Base-by-base conservation (phyloP, 306 rosid species). In the Alnus rubra region DNA sequence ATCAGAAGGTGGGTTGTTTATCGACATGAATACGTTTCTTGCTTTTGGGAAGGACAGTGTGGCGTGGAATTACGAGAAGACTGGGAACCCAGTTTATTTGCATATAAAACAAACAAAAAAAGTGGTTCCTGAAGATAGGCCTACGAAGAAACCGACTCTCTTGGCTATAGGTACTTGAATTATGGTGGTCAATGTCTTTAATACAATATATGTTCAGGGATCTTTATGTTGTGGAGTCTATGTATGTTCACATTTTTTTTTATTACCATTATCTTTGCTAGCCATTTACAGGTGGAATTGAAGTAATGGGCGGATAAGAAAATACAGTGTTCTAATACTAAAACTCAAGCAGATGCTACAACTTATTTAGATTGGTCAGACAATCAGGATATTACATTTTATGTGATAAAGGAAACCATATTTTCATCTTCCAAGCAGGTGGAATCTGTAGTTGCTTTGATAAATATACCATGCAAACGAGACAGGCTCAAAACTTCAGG, bases 11-110 rank as follows among this genome's bases (percentile, higher is more conserved):
- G 98, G 98, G 54, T 77, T 94, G 80, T 94, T 88, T 64, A 45
- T 94, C 53, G 98, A 94, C 81, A 87, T 92, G 97, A 86, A 51
- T 75, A 88, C 90, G 6, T 94, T 94, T 80, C 92, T 94, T 69
- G 97, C 98, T 76, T 94, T 90, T 83, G 96, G 97, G 75, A 92
- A 92, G 79, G 97, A 94, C 9, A 89, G 62, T 68, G 97, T 92
- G 19, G 90, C 63, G 78, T 94, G 98, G 98, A 90, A 94, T 82
- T 89, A 78, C 60, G 89, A 92, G 67, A 92, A 93, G 87, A 92
- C 97, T 28, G 97, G 97, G 45, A 86, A 94, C 82, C 90, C 97
- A 33, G 97, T 94, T 76, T 94, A 92, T 82, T 79, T 92, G 87
- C 97, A 94, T 79, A 75, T 94, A 63, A 94, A 87, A 88, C 91